Evolutionary conservation across 2,329 filamentous ascomycete species (phyloP).

Genomic region (Lecanicillium sp.): DNA sequence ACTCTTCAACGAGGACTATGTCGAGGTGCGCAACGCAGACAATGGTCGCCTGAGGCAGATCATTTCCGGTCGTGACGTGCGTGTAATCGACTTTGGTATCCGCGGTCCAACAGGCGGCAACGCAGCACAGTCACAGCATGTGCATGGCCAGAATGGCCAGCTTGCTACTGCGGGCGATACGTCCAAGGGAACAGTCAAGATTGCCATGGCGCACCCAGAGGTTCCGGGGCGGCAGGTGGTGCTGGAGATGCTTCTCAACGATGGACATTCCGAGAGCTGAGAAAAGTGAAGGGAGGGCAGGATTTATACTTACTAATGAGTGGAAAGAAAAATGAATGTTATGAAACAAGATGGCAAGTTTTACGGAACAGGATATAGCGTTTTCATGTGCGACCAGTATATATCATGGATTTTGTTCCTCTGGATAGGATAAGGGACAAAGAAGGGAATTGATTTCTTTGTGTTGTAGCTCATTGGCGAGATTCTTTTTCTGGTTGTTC

Average conservation of each 20-base stretch:
- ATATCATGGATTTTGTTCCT: not conserved
- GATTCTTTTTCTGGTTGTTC: not conserved
- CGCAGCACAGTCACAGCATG: slow-evolving; percentile 24
- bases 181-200: slow-evolving; percentile 74
- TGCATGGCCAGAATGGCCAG: slow-evolving; percentile 25
- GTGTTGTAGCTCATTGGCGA: not conserved
- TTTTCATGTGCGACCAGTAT: not conserved
- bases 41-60: slow-evolving; percentile 91
- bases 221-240: slow-evolving; percentile 77
- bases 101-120: slow-evolving; percentile 49
- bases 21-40: slow-evolving; percentile 93
- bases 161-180: slow-evolving; percentile 31
- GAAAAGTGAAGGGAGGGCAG: too few relatives aligned
- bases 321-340: too few relatives aligned
- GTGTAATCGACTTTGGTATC: slow-evolving; percentile 79
- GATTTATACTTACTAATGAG: too few relatives aligned
- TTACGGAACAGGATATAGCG: not conserved
- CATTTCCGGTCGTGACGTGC: slow-evolving; percentile 83
- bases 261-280: slow-evolving; percentile 57
- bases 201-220: slow-evolving; percentile 92
- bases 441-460: not conserved
- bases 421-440: not conserved
- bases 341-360: not conserved
- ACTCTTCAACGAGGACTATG: slow-evolving; percentile 91
- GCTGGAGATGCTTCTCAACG: slow-evolving; percentile 85